phyloP scores from a whole-genome alignment of 1,284 basidiomycete genomes.

The Puccinia triticina region DNA sequence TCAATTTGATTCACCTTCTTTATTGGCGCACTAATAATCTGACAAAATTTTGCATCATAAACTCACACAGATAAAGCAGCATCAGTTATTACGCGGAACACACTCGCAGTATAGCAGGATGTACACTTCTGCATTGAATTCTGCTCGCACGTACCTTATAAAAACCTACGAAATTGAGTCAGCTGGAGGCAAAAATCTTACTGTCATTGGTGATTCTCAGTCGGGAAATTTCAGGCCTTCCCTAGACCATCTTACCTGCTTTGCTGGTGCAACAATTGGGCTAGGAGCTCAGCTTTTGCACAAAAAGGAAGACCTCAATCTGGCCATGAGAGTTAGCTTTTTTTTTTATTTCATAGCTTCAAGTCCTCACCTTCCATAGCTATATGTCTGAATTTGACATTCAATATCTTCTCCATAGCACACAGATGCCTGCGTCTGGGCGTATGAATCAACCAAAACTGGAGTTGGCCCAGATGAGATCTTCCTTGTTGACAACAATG shows the following conservation, averaged over 20 bases:
- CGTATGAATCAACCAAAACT: slow-evolving; percentile 59
- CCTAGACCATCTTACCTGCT: slow-evolving; percentile 64
- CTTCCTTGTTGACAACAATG: slow-evolving; percentile 53
- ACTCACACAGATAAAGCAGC: slow-evolving; percentile 55
- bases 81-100: slow-evolving; percentile 63
- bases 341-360: too few relatives aligned
- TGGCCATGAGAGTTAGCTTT: slow-evolving; percentile 50
- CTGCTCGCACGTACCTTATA: slow-evolving; percentile 62
- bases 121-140: slow-evolving; percentile 63
- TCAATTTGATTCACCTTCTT: neutral
- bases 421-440: slow-evolving; percentile 65
- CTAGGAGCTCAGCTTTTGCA: slow-evolving; percentile 64
- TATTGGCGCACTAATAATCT: neutral
- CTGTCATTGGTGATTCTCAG: slow-evolving; percentile 55
- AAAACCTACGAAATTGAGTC: slow-evolving; percentile 60
- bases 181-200: slow-evolving; percentile 61
- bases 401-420: too few relatives aligned
- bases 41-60: neutral
- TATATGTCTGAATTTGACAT: too few relatives aligned
- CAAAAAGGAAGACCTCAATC: slow-evolving; percentile 61
- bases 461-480: slow-evolving; percentile 59
- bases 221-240: slow-evolving; percentile 25
- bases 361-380: too few relatives aligned
- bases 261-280: slow-evolving; percentile 66
- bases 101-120: slow-evolving; percentile 63